Evolutionary conservation across 2,329 filamentous ascomycete species (phyloP).

Genomic region (Plectosphaerella cucumerina): DNA sequence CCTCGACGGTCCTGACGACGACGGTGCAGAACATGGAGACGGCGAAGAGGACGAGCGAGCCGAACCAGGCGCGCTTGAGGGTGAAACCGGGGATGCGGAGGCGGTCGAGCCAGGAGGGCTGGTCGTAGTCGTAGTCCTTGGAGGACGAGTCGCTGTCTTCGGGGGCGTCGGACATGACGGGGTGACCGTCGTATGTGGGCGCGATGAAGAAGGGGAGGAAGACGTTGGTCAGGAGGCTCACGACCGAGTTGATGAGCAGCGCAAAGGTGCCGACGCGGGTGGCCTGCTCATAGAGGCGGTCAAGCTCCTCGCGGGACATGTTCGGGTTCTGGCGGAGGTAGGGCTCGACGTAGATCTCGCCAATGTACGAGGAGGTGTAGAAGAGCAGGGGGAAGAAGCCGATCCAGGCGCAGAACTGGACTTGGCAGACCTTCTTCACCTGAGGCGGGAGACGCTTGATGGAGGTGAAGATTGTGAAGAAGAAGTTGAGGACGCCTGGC

Average conservation of each 20-base stretch:
- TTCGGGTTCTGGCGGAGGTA: conserved; percentile 73
- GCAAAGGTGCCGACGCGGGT: conserved; percentile 88
- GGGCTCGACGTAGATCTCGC: conserved; percentile 86
- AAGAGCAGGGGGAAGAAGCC: conserved; percentile 95
- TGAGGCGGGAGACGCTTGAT: conserved; percentile 77
- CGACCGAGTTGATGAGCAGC: conserved; percentile 80
- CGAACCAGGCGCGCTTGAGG: conserved; percentile 81
- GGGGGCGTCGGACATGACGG: conserved; percentile 22
- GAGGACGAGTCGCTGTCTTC: conserved; percentile 25
- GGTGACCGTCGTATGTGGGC: conserved; percentile 64
- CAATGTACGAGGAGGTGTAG: conserved; percentile 92
- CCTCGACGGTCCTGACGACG: conserved; percentile 65
- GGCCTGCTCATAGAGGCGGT: conserved; percentile 75
- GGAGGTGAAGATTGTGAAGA: conserved; percentile 70
- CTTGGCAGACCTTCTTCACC: conserved; percentile 74
- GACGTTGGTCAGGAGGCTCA: conserved; percentile 77
- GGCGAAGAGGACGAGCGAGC: conserved; percentile 80
- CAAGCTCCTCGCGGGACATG: conserved; percentile 71
- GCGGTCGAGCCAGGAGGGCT: conserved; percentile 47
- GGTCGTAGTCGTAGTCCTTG: conserved; percentile 26
- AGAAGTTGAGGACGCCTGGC: conserved; percentile 72
- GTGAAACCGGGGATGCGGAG: conserved; percentile 80
- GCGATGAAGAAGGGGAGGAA: conserved; percentile 82
- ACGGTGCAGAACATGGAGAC: conserved; percentile 79
- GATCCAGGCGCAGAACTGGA: conserved; percentile 86